phyloP scores from a whole-genome alignment of 148 eudicot species.

The Fagopyrum esculentum region DNA sequence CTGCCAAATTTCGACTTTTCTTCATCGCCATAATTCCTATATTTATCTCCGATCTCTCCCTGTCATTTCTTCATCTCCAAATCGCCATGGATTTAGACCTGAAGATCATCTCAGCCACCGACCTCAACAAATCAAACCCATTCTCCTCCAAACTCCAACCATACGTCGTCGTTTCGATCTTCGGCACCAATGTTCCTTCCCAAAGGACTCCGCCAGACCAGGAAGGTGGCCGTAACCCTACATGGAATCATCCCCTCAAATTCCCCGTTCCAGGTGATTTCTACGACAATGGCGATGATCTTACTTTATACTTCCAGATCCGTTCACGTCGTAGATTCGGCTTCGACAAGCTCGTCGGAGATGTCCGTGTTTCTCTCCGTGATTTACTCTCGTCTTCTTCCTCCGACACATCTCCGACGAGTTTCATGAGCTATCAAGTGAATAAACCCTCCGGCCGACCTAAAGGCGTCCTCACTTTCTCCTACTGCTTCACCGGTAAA shows the following conservation, averaged over 20 bases:
- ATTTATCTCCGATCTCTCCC: neutral
- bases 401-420: slow-evolving; percentile 5
- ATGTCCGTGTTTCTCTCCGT: slow-evolving; percentile 48
- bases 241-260: slow-evolving; percentile 49
- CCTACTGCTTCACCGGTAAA: slow-evolving; percentile 33
- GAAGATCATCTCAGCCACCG: slow-evolving; percentile 12
- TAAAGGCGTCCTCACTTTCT: slow-evolving; percentile 49
- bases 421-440: slow-evolving; percentile 53
- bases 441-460: slow-evolving; percentile 44
- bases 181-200: slow-evolving; percentile 13
- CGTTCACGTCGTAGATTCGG: slow-evolving; percentile 28
- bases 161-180: slow-evolving; percentile 41
- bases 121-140: slow-evolving; percentile 19
- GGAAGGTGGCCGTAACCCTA: slow-evolving; percentile 38
- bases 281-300: neutral
- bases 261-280: slow-evolving; percentile 40
- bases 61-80: neutral
- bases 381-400: slow-evolving; percentile 24
- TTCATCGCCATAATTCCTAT: neutral
- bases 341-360: slow-evolving; percentile 55
- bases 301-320: slow-evolving; percentile 36
- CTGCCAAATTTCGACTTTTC: neutral
- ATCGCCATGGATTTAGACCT: slow-evolving; percentile 13
- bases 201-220: slow-evolving; percentile 34
- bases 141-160: slow-evolving; percentile 25